Evolutionary conservation across 768 basidiomycete species (phyloP), one percentile per base, ranked within the genome.

Genomic region (Kwoniella dendrophila): DNA sequence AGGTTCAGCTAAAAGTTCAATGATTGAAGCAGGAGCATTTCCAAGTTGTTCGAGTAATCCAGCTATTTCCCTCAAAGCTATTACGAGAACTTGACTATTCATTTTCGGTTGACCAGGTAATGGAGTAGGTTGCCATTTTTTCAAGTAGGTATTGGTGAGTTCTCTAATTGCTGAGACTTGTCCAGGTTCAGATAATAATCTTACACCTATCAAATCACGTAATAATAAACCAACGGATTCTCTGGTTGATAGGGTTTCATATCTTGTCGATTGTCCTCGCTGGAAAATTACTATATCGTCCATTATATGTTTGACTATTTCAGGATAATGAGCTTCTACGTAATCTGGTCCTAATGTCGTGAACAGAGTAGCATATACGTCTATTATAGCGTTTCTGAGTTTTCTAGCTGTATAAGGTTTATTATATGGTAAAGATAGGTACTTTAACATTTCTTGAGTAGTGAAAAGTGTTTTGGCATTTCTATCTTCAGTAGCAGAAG

Each of bases 81-180:
- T 83, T 1, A 86, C 84, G 5, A 97, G 82, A 1, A 90, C 85
- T 1, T 85, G 75, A 5, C 89, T 84, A 34, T 80, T 81, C 0
- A 92, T 90, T 0, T 88, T 84, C 20, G 81, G 81, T 66, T 90
- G 88, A 6, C 90, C 91, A 10, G 92, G 92, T 84, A 97, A 87
- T 79, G 95, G 85, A 0, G 91, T 88, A 1, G 93, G 92, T 14
- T 56, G 55, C 92, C 92, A 97, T 54, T 90, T 85, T 78, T 90
- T 92, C 62, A 96, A 81, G 75, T 92, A 96, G 3, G 84, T 82
- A 34, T 83, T 87, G 0, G 90, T 87, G 41, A 96, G 81, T 67
- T 96, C 94, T 69, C 90, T 87, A 33, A 96, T 90, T 1, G 94
- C 94, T 27, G 83, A 82, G 47, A 98, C 94, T 78, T 98, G 95